Percentiles rank a stretch among this genome's conserved stretches.
phyloP scores from a whole-genome alignment of 176 grass and related monocot genomes.

The Guadua angustifolia region DNA sequence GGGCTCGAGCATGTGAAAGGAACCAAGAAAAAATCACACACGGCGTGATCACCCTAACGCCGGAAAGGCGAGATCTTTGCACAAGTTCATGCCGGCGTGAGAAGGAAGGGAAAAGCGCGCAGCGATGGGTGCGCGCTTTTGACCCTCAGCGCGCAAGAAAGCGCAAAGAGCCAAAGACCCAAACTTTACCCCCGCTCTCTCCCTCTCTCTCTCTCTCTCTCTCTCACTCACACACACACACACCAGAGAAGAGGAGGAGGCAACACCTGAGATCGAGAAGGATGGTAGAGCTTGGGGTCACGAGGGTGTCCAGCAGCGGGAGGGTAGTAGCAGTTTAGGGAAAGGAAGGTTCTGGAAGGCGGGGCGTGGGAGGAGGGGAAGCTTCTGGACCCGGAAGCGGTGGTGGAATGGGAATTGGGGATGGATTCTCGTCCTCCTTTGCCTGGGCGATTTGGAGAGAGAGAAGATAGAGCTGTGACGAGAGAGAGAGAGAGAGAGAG shows the following conservation, averaged over 20 bases:
- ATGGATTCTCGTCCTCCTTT: background rate
- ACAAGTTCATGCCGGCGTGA: conserved; percentile 12
- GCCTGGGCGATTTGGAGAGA: background rate
- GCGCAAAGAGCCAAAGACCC: background rate
- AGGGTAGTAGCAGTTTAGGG: background rate
- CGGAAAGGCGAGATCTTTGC: conserved; percentile 17
- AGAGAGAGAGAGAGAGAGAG: background rate
- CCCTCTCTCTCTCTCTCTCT: background rate
- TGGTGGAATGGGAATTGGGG: conserved; percentile 21
- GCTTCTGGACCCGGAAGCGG: conserved; percentile 50
- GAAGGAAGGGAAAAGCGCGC: background rate
- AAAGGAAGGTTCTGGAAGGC: conserved; percentile 55
- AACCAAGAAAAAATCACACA: background rate
- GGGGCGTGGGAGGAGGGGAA: background rate
- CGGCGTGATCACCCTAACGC: conserved; percentile 17
- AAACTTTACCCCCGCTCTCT: background rate
- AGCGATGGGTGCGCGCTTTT: background rate
- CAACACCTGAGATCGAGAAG: background rate
- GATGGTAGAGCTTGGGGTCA: background rate
- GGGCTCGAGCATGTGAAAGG: conserved; percentile 6
- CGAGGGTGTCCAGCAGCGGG: background rate
- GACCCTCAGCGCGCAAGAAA: conserved; percentile 1
- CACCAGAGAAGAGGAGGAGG: background rate
- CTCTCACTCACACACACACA: no score
- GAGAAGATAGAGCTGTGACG: background rate